Evolutionary conservation across 306 rosid genomes (phyloP).

Genomic region (Senna siamea): DNA sequence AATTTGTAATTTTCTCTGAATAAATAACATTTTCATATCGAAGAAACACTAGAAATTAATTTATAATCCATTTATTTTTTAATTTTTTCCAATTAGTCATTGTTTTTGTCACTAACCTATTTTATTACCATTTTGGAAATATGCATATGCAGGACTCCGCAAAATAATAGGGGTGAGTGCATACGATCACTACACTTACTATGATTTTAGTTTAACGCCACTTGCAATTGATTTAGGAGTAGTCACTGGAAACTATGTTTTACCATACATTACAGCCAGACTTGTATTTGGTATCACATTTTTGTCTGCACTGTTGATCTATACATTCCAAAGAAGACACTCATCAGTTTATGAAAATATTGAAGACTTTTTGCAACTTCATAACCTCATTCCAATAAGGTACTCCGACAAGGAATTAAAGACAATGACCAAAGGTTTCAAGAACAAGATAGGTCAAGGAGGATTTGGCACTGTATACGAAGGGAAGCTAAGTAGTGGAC

Average conservation of each 20-base stretch:
- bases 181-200: too few species aligned
- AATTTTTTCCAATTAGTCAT: too few species aligned
- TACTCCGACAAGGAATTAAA: slow-evolving; percentile 21
- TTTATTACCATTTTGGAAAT: too few species aligned
- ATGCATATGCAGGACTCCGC: too few species aligned
- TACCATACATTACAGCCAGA: background rate
- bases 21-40: too few species aligned
- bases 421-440: slow-evolving; percentile 24
- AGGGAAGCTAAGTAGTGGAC: too few species aligned
- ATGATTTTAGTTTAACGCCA: background rate
- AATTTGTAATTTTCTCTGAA: too few species aligned
- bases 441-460: slow-evolving; percentile 8
- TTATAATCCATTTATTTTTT: too few species aligned
- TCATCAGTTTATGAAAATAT: background rate
- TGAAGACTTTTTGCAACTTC: slow-evolving; percentile 2
- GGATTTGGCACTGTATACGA: too few species aligned
- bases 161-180: too few species aligned
- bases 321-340: slow-evolving; percentile 16
- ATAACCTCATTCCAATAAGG: slow-evolving; percentile 18
- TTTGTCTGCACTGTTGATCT: background rate
- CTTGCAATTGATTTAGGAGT: background rate
- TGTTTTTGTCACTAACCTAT: too few species aligned
- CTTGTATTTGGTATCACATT: background rate
- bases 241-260: background rate
- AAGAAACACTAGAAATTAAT: too few species aligned